Percentiles rank a stretch among this genome's conserved stretches.
Evolutionary conservation across 345 rosid species (phyloP).

Genomic region (Dipteronia dyeriana): DNA sequence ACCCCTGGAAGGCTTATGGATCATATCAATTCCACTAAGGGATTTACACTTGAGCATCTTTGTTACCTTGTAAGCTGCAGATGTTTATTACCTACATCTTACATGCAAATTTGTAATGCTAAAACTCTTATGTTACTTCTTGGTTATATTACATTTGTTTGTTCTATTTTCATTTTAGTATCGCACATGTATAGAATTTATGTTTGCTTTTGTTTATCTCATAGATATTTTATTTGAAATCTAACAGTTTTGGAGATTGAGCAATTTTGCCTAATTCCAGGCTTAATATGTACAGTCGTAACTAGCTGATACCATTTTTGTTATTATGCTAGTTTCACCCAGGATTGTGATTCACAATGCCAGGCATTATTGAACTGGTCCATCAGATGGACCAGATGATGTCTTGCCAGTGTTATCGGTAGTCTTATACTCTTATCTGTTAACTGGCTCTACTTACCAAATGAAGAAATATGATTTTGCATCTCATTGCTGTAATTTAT

Average conservation of each 20-base stretch:
- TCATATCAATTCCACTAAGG: slow-evolving; percentile 80
- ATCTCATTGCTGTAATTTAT: neutral
- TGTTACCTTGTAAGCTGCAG: slow-evolving; percentile 75
- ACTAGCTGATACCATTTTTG: neutral
- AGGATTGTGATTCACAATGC: neutral
- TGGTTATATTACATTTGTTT: neutral
- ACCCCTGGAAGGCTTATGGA: slow-evolving; percentile 99
- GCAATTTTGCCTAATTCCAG: neutral
- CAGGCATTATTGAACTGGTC: neutral
- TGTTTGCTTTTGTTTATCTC: neutral
- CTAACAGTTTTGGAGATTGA: neutral
- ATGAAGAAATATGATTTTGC: neutral
- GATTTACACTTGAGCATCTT: slow-evolving; percentile 93
- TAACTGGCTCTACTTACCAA: neutral
- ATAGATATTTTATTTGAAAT: neutral
- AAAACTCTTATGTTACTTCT: neutral
- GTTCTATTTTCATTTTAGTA: neutral
- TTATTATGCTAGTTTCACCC: neutral
- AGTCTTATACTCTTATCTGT: slow-evolving; percentile 2
- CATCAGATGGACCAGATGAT: neutral
- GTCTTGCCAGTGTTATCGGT: neutral
- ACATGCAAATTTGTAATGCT: neutral
- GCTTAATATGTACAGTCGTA: neutral
- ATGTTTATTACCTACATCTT: slow-evolving; percentile 6
- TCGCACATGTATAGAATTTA: neutral